Base-by-base conservation (phyloP, 139 green algal species). In the Chlorella vulgaris region DNA sequence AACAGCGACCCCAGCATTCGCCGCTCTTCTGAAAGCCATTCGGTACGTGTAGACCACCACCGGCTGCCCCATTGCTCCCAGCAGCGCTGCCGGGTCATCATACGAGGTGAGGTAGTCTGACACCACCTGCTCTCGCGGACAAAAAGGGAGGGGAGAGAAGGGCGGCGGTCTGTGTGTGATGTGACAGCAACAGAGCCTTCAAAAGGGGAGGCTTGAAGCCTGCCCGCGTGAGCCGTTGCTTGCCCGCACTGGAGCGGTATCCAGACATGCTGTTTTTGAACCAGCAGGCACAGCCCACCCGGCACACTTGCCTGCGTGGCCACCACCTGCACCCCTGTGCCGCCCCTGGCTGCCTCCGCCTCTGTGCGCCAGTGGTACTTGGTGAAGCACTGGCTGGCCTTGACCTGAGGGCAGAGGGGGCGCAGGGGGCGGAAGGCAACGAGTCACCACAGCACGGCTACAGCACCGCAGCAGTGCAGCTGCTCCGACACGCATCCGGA, bases 361-460 rank as follows among this genome's bases (percentile, higher is more conserved):
- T 51, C 47, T 35, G 36, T 78, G 28, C 90, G 73, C 86, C 88
- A 97, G 79, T 93, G 90, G 86, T 94, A 97, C 82, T 97, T 97
- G 42, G 92, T 97, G 88, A 92, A 97, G 82, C 91, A 94, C 81
- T 94, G 94, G 47, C 81, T 92, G 47, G 90, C 93, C 76, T 95
- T 96, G 33, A 96, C 83, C 39, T 88, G 86, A 21, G 5, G 35
- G 6, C 26, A 7, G 40, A 4, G 1, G n/a, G n/a, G n/a, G n/a
- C n/a, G n/a, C n/a, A 65, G 42, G 2, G 28, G 40, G 40, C 8
- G 43, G 13, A 8, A 35, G 0, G 10, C n/a, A 39, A 10, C 21
- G n/a, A n/a, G n/a, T n/a, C n/a, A n/a, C n/a, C n/a, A n/a, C n/a
- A n/a, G n/a, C n/a, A n/a, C n/a, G n/a, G n/a, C n/a, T n/a, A n/a